Conservation (phyloP, 768 basidiomycete genomes). For the Rubroboletus pulcherrimus region DNA sequence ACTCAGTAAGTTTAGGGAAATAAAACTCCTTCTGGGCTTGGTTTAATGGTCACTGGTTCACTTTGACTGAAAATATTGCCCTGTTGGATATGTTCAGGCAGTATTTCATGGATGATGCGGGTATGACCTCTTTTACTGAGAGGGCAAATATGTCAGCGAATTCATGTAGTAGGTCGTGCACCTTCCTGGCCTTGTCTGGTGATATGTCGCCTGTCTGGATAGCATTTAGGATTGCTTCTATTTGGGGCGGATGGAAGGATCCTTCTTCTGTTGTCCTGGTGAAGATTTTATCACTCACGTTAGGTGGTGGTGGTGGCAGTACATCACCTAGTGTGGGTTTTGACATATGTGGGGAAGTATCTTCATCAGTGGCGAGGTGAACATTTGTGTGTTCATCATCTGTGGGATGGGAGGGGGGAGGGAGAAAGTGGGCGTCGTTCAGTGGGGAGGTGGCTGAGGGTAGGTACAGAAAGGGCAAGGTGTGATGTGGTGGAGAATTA, state of each 20-base stretch:
- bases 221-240: not conserved
- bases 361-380: not conserved
- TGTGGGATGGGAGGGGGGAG: no score
- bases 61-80: not conserved
- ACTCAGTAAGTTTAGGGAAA: not conserved
- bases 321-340: no score
- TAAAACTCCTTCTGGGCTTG: not conserved
- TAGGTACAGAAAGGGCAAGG: not conserved
- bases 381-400: no score
- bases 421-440: no score
- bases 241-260: not conserved
- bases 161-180: not conserved
- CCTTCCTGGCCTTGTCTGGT: accelerated
- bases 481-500: no score
- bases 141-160: not conserved
- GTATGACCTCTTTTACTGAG: not conserved
- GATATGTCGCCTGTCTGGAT: not conserved
- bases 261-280: not conserved
- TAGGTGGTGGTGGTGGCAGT: no score
- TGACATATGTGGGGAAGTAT: no score
- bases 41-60: not conserved
- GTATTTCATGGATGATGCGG: not conserved
- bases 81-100: not conserved
- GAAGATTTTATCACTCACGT: not conserved
- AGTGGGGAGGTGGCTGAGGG: not conserved